Evolutionary conservation across 176 grass and related monocot species (phyloP).

Genomic region (Cenchrus fungigraminus): DNA sequence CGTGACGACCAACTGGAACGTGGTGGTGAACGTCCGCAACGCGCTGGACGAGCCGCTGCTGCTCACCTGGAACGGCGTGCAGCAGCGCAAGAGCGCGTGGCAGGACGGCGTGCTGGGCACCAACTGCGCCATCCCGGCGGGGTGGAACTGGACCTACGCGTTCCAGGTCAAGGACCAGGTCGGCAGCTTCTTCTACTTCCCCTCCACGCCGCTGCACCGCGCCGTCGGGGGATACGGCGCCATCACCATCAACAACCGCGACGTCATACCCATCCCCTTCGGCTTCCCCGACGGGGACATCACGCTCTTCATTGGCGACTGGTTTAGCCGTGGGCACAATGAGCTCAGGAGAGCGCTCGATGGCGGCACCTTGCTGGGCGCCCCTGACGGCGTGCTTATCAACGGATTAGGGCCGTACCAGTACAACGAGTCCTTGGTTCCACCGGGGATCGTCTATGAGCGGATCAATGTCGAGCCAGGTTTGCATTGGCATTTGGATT

Average conservation of each 20-base stretch:
- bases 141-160: slow-evolving; percentile 92
- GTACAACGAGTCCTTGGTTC: slow-evolving; percentile 67
- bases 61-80: slow-evolving; percentile 90
- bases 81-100: slow-evolving; percentile 78
- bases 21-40: slow-evolving; percentile 84
- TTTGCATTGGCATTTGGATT: slow-evolving; percentile 2
- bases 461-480: slow-evolving; percentile 82
- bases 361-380: slow-evolving; percentile 50
- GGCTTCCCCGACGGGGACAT: slow-evolving; percentile 79
- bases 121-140: slow-evolving; percentile 79
- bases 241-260: slow-evolving; percentile 83
- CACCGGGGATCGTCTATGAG: slow-evolving; percentile 69
- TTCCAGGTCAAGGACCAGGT: slow-evolving; percentile 96
- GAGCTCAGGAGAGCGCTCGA: slow-evolving; percentile 73
- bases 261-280: slow-evolving; percentile 89
- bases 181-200: slow-evolving; percentile 80
- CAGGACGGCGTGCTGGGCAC: slow-evolving; percentile 88
- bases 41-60: slow-evolving; percentile 88
- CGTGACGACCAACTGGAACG: slow-evolving; percentile 98
- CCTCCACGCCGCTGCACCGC: slow-evolving; percentile 53
- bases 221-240: slow-evolving; percentile 70
- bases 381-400: slow-evolving; percentile 71
- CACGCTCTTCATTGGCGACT: slow-evolving; percentile 80
- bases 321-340: slow-evolving; percentile 61
- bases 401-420: slow-evolving; percentile 85